A percentile compares a stretch with the other conserved stretches of the same genome.
Conservation (phyloP, 768 basidiomycete species). For the Auriculariales sp. region DNA sequence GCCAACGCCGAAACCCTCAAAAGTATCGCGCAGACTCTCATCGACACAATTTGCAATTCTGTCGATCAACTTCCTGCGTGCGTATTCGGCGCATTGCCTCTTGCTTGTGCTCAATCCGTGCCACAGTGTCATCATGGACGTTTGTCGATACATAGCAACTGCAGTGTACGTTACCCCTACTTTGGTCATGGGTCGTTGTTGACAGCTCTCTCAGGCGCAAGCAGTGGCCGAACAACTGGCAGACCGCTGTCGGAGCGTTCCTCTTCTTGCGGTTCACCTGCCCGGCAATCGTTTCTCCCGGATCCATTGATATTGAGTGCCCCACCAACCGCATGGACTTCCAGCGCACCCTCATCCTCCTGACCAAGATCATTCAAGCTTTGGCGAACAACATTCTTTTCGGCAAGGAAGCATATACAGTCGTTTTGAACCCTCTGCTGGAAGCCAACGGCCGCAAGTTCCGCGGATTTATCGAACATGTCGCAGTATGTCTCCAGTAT, state of each 20-base stretch:
- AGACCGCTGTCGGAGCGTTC: slow-evolving; percentile 76
- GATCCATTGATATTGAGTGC: slow-evolving; percentile 68
- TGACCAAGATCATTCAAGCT: slow-evolving; percentile 88
- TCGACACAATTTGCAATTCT: slow-evolving; percentile 61
- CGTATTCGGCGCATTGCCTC: slow-evolving; percentile 15
- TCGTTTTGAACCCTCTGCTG: slow-evolving; percentile 60
- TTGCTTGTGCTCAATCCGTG: slow-evolving; percentile 6
- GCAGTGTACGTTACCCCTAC: neutral
- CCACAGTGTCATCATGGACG: neutral
- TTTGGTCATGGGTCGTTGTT: neutral
- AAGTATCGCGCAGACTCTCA: slow-evolving; percentile 57
- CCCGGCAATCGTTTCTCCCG: slow-evolving; percentile 79
- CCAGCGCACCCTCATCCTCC: slow-evolving; percentile 68
- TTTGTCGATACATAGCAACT: neutral
- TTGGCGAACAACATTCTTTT: slow-evolving; percentile 90
- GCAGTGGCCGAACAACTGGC: slow-evolving; percentile 68
- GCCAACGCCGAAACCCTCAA: slow-evolving; percentile 61
- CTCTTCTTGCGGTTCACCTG: slow-evolving; percentile 91
- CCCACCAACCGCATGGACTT: slow-evolving; percentile 46
- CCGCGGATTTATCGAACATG: slow-evolving; percentile 5
- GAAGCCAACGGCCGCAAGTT: slow-evolving; percentile 25
- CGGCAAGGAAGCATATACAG: slow-evolving; percentile 73
- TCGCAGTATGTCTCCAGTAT: slow-evolving; percentile 32
- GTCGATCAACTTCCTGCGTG: slow-evolving; percentile 59
- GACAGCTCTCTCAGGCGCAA: slow-evolving; percentile 28